Evolutionary conservation across 495 filamentous ascomycete species (phyloP).

Genomic region (Penicillium manginii): DNA sequence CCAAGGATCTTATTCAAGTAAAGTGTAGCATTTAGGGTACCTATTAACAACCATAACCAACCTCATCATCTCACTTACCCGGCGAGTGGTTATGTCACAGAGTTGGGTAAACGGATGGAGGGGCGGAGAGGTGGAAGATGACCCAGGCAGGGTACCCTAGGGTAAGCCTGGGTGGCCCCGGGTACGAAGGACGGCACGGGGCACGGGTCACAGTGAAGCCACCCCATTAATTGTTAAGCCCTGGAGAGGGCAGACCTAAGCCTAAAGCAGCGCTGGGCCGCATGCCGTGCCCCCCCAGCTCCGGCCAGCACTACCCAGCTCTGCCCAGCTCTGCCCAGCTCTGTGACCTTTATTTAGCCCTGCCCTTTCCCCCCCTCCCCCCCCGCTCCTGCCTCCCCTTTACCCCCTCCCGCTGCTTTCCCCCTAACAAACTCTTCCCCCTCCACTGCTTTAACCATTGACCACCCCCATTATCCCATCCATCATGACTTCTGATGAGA

Average conservation of each 20-base stretch:
- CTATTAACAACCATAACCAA: too few relatives aligned
- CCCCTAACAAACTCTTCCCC: constrained; percentile 16
- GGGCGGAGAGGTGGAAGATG: not conserved
- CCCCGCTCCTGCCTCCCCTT: not conserved
- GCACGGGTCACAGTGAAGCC: not conserved
- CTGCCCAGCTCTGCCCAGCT: constrained; percentile 4
- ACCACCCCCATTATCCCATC: constrained; percentile 6
- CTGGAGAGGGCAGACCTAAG: constrained; percentile 21
- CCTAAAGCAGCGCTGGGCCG: constrained; percentile 30
- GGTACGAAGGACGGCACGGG: not conserved
- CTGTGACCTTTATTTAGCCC: constrained; percentile 7
- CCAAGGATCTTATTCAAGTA: too few relatives aligned
- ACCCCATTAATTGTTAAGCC: constrained; percentile 2
- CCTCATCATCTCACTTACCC: not conserved
- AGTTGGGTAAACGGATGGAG: not conserved
- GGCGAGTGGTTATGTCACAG: constrained; percentile 1
- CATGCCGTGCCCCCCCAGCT: constrained; percentile 15
- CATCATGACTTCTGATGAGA: constrained; percentile 41
- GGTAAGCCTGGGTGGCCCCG: constrained; percentile 7
- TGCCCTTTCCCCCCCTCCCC: constrained; percentile 10
- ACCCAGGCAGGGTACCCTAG: not conserved
- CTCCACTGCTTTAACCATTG: constrained; percentile 12
- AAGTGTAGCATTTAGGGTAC: not conserved
- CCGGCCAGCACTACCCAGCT: constrained; percentile 8
- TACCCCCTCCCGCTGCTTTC: constrained; percentile 24